Evolutionary conservation across 139 green algal species (phyloP).

Genomic region (Haematococcus lacustris): DNA sequence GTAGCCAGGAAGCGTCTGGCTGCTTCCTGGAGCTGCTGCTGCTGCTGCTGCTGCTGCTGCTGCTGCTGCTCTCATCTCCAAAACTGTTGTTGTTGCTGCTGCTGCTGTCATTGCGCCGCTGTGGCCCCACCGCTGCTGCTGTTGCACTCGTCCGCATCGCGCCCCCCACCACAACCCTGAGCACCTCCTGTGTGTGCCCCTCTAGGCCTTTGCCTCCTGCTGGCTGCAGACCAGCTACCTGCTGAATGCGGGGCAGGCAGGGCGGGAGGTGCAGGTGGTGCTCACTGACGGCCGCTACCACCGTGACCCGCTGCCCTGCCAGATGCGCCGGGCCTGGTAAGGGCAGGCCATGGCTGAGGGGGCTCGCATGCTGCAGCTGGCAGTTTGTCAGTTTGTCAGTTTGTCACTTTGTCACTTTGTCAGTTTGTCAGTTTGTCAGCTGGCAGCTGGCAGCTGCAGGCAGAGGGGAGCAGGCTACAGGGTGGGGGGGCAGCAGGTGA

Average conservation of each 20-base stretch:
- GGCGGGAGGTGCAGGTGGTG: constrained; percentile 43
- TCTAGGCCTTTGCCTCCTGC: background rate
- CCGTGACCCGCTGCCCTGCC: constrained; percentile 55
- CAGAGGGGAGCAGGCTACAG: background rate
- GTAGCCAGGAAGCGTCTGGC: too few species aligned
- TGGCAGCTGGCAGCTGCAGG: background rate
- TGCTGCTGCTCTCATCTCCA: background rate
- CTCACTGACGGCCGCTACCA: constrained; percentile 64
- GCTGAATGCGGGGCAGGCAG: constrained; percentile 28
- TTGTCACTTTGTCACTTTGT: background rate
- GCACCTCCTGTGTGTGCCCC: background rate
- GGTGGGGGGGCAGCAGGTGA: background rate
- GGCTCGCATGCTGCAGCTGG: too few species aligned
- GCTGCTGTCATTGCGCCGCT: background rate
- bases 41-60: too few species aligned
- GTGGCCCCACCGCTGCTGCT: background rate
- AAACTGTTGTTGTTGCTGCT: background rate
- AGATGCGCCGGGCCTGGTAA: constrained; percentile 29
- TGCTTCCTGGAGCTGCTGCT: too few species aligned
- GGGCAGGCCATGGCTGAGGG: too few species aligned
- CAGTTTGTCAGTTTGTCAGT: background rate
- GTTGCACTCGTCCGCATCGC: background rate
- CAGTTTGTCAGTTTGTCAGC: background rate
- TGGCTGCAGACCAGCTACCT: constrained; percentile 23
- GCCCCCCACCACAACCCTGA: background rate